Base-by-base conservation (phyloP, 495 filamentous ascomycete genomes). In the Opeltia flavorubescens region DNA sequence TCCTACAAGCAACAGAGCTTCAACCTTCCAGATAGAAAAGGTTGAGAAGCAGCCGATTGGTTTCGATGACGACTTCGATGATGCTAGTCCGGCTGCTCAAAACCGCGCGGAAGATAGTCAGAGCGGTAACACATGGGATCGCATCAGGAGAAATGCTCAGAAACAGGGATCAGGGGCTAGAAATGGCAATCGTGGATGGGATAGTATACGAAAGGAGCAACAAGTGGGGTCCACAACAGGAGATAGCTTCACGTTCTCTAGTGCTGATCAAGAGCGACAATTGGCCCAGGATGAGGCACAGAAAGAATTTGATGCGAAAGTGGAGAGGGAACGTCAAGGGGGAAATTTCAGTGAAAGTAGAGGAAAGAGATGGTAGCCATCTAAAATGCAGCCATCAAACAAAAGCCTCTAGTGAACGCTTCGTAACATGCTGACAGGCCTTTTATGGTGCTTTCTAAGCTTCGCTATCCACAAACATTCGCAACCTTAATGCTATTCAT, bases 271-370 rank as follows among this genome's bases (percentile, higher is more conserved):
- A 40, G 67, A 69, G 25, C 57, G 59, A 18, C 45, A 59, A 18
- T 50, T 62, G 38, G 71, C 66, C n/a, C 66, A 59, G 50, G 59
- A 50, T 20, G 63, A 75, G 51, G 70, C 71, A 44, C 73, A 77
- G 59, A 64, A 67, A 44, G 66, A 72, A 29, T 76, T 76, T 56
- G 72, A 76, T 54, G 64, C 59, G 26, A 51, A 60, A 21, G 54
- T 76, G 20, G 72, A 75, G 52, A 56, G 56, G 47, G 72, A 76
- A 46, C 44, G 68, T 43, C 56, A 46, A 20, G 69, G 66, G 4
- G 58, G 35, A 5, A 46, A 46, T 15, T 55, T 55, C n/a, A 21
- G 39, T 12, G 50, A 41, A 27, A 43, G 9, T n/a, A 25, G 28
- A 18, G 30, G 25, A 0, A 47, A 35, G 24, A 6, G 43, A 29